Conservation (phyloP, 2,329 filamentous ascomycete genomes). For the Harringtonia aguacate region DNA sequence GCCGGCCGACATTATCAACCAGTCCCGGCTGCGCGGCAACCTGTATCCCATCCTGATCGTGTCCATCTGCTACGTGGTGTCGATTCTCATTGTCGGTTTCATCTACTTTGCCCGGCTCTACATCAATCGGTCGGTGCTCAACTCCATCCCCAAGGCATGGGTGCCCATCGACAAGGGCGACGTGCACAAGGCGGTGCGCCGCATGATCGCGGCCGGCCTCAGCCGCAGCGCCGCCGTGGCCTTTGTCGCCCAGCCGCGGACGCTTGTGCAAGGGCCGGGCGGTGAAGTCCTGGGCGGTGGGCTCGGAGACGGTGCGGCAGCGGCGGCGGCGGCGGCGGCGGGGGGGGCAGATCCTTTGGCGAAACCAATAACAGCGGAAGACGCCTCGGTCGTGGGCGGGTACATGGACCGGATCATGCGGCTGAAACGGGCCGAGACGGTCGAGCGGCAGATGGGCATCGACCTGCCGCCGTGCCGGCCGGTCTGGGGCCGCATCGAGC, state of each 20-base stretch:
- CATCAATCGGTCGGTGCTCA: slow-evolving; percentile 68
- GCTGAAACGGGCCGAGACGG: slow-evolving; percentile 10
- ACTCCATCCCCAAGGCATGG: slow-evolving; percentile 77
- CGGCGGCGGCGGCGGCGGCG: neutral
- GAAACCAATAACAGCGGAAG: too few relatives aligned
- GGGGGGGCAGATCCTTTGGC: too few relatives aligned
- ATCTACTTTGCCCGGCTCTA: slow-evolving; percentile 80
- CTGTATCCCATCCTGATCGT: slow-evolving; percentile 78
- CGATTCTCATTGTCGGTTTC: slow-evolving; percentile 57
- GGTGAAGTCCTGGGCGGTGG: too few relatives aligned
- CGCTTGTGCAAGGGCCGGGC: too few relatives aligned
- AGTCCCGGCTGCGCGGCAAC: slow-evolving; percentile 56
- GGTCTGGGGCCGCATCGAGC: slow-evolving; percentile 74
- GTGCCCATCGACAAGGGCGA: slow-evolving; percentile 81
- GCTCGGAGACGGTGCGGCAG: too few relatives aligned
- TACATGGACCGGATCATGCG: neutral
- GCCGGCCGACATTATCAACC: slow-evolving; percentile 70
- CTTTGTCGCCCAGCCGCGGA: slow-evolving; percentile 61
- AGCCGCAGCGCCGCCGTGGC: slow-evolving; percentile 71
- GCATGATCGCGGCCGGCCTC: slow-evolving; percentile 63
- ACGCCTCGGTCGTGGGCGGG: too few relatives aligned
- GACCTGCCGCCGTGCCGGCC: slow-evolving; percentile 39
- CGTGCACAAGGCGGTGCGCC: slow-evolving; percentile 61
- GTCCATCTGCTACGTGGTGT: slow-evolving; percentile 62
- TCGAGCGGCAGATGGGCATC: slow-evolving; percentile 23